Percentiles rank a stretch among this genome's conserved stretches.
Conservation (phyloP, 139 green algal genomes). For the Volvox reticuliferus region DNA sequence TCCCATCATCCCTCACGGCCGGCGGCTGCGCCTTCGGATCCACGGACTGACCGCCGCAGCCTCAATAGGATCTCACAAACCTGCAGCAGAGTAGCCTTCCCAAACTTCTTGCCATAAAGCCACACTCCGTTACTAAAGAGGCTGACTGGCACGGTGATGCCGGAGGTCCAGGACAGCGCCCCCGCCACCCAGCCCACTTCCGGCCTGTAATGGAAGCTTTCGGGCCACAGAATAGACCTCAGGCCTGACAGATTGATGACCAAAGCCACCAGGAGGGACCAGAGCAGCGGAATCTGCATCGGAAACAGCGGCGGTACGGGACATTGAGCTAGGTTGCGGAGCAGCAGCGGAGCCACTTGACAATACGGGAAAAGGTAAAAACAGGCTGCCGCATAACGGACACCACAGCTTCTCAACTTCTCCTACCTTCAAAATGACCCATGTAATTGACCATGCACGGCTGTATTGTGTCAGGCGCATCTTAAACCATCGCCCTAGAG, state of each 20-base stretch:
- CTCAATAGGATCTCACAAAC: background rate
- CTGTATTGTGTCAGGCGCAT: background rate
- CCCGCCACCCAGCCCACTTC: conserved; percentile 48
- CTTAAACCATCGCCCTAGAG: background rate
- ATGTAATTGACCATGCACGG: background rate
- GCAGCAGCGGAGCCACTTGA: background rate
- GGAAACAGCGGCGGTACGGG: background rate
- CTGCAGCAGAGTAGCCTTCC: background rate
- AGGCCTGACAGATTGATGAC: conserved; percentile 46
- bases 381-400: background rate
- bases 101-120: conserved; percentile 43
- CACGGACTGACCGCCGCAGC: too few species aligned
- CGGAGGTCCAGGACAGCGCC: background rate
- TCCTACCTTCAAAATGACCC: conserved; percentile 22
- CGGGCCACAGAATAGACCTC: conserved; percentile 9
- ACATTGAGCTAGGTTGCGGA: background rate
- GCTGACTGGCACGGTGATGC: conserved; percentile 50
- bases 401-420: background rate
- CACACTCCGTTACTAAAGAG: conserved; percentile 54
- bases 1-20: too few species aligned
- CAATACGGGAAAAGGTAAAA: background rate
- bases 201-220: background rate
- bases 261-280: conserved; percentile 50
- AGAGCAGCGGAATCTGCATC: conserved; percentile 49
- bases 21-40: too few species aligned